Base-by-base conservation (phyloP, 192 early-diverging fungal genomes). In the Backusella tarrabulga region DNA sequence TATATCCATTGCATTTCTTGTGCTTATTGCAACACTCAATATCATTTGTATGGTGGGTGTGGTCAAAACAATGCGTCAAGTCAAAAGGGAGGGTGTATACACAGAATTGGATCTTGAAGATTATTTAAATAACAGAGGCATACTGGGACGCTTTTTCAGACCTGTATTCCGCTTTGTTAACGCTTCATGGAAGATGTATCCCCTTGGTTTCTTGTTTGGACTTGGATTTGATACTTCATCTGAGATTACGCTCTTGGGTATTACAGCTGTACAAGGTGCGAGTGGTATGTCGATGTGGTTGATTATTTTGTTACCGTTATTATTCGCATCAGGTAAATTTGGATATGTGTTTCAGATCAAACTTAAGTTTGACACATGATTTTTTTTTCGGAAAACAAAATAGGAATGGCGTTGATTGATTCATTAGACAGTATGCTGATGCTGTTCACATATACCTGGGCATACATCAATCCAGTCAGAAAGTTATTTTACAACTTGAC, bases 151-250 rank as follows among this genome's bases (percentile, higher is more conserved):
- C 15, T 84, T 89, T 29, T 88, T 88, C 56, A 60, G 79, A 26
- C 87, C 87, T 0, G 41, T 91, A 0, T 91, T 89, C 41, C 78
- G 78, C 26, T 76, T 86, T 36, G 83, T 89, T 69, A 80, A 91
- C 74, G 84, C 83, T 9, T 85, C 86, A 11, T 89, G 89, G 90
- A 92, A 92, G 46, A 91, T 92, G 91, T 90, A 92, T 73, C 89
- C 86, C 21, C 67, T 91, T 6, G 88, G 88, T 8, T 76, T 90
- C 0, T 46, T 89, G 23, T 93, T 93, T 83, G 92, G 92, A 2
- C 76, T 93, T 23, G 92, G 92, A 8, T 93, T 93, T 72, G 92
- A 93, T 84, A 93, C 92, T 9, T 89, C 92, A 8, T 90, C 90
- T 0, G 89, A 93, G 70, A 84, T 93, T 34, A 86, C 85, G 3